Evolutionary conservation across 768 basidiomycete genomes (phyloP), one percentile per base, ranked within the genome.

Genomic region (Chlorophyllum brunneum): DNA sequence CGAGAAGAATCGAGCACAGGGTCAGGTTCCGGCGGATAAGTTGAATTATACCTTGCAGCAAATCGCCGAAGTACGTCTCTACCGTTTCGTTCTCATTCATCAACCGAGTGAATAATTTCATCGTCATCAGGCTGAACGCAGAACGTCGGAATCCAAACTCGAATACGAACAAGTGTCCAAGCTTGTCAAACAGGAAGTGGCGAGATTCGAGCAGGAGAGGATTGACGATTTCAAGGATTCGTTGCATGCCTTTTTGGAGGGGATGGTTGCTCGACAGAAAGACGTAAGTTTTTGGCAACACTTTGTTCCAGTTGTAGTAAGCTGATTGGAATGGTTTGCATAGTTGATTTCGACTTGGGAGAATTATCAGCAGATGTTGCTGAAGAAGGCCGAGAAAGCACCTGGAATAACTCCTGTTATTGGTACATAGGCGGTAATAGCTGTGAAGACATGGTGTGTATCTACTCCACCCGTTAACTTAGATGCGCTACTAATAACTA

Each of bases 161-260:
- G 95, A 97, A 57, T 99, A 88, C 63, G 95, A 98, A 38, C 81
- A 88, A 18, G 86, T 87, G 10, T 91, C 92, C 16, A 87, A 87
- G 58, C 72, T 97, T 16, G 85, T 93, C 59, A 98, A 98, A 68
- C 71, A 80, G 3, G 97, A 99, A 69, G 82, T 94, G 57, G 83
- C 82, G 4, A 76, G 95, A 37, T 98, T 98, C 63, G 95, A 99
- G 70, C 81, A 84, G 63, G 95, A 97, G 68, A 81, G 95, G 37
- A 79, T 98, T 22, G 88, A 92, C 42, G 95, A 98, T 65, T 97
- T 98, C 68, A 95, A 94, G 68, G 75, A 79, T 38, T 78, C 86
- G 2, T 66, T 99, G 58, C 88, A 92, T 65, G 77, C 77, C 3
- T 94, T 92, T 67, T 70, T 98, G 48, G 88, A 93, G 37, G 90